These are phyloP conservation scores for Suhomyces taliae DNA, from an alignment of 1,139 yeast genomes.

Conservation along the genomic window DNA sequence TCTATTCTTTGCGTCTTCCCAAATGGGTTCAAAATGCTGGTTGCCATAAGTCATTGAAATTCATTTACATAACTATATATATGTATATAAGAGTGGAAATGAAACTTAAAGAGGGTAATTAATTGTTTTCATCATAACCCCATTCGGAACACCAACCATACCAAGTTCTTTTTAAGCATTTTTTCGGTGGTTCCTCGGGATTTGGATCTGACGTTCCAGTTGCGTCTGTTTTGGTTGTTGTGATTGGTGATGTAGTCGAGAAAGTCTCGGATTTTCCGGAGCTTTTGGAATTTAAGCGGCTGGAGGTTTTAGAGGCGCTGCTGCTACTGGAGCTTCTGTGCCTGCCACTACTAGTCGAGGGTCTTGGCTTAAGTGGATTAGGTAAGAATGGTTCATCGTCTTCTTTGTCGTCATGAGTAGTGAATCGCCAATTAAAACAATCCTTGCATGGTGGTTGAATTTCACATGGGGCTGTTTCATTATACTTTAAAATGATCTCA, in stretches of 20 bases:
- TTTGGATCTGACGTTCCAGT: slow-evolving; percentile 6
- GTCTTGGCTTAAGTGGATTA: slow-evolving; percentile 34
- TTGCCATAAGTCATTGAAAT: not conserved
- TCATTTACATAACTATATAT: not conserved
- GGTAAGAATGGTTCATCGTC: slow-evolving; percentile 41
- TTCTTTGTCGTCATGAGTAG: slow-evolving; percentile 49
- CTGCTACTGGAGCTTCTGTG: not conserved
- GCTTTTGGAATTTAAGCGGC: not conserved
- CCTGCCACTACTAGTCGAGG: slow-evolving; percentile 1
- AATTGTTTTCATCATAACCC: slow-evolving; percentile 26
- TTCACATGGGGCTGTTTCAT: slow-evolving; percentile 72
- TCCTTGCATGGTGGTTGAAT: slow-evolving; percentile 81
- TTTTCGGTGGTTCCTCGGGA: slow-evolving; percentile 23
- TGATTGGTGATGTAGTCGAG: too few species aligned
- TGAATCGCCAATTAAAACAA: slow-evolving; percentile 89
- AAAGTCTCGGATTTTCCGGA: slow-evolving; percentile 4
- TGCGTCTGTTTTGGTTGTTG: slow-evolving; percentile 5
- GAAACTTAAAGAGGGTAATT: too few species aligned
- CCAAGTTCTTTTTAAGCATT: slow-evolving; percentile 47
- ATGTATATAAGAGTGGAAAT: too few species aligned
- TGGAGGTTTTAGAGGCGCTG: slow-evolving; percentile 1
- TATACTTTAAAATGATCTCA: slow-evolving; percentile 69
- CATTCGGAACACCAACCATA: slow-evolving; percentile 48
- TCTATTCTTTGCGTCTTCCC: not conserved
- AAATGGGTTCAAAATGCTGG: not conserved